Base-by-base conservation (phyloP, 2,329 filamentous ascomycete genomes). In the Monosporascus sp. region DNA sequence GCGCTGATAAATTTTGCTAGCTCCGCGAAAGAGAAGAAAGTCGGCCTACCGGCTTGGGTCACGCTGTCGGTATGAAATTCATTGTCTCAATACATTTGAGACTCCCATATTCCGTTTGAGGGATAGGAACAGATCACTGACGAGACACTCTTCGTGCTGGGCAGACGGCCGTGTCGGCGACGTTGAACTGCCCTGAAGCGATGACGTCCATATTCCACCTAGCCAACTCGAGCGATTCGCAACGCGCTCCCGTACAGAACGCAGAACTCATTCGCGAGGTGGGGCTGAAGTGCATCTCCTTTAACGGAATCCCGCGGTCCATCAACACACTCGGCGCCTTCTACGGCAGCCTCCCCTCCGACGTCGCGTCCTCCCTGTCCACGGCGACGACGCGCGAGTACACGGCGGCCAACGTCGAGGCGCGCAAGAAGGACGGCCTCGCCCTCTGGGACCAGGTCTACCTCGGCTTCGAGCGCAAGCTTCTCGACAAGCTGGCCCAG, bases 301-400 rank as follows among this genome's bases (percentile, higher is more conserved):
- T 91, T 78, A 90, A 90, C 72, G 87, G 87, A 59, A 89, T 94
- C 61, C 89, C 90, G 2, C 86, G 90, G 59, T 87, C 86, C 26
- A 94, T 94, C 74, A 94, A 94, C 77, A 86, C 82, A 63, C 84
- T 95, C 2, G 86, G 85, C 63, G 84, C 84, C 24, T 91, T 92
- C 75, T 78, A 80, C 62, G 75, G 78, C 40, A 74, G 76, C 28
- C 80, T 94, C 0, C 85, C 88, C 0, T 55, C 72, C 0, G 70
- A 78, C 5, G 73, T 91, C 5, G 68, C 75, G 3, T 66, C 74
- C 1, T 65, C 70, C 5, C 78, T 93, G 4, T 77, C 78, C 53
- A 83, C 76, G 1, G 71, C 64, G 28, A 75, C 86, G 0, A 84
- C 85, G 8, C 81, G 87, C 46, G 60, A 67, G 2, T 73, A 81